Percentiles rank a stretch among this genome's conserved stretches.
These are phyloP conservation scores for Podospora anserina DNA, from an alignment of 495 filamentous ascomycete genomes.

Conservation along the genomic window DNA sequence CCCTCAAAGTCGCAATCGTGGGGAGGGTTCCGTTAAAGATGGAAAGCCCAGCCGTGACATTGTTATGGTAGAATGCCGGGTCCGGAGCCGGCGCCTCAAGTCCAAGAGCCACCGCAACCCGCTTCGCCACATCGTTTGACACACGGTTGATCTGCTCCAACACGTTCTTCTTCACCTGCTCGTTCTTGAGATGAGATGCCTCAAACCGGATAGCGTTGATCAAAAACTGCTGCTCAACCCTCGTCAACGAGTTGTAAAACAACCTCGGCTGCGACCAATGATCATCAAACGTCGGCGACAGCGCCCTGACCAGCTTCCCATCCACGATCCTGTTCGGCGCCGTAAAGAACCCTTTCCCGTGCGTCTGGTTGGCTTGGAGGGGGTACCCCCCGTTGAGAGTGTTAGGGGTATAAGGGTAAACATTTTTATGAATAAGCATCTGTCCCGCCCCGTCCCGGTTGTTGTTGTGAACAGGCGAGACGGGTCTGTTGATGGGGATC, in stretches of 20 bases:
- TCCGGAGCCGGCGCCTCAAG: slow-evolving; percentile 57
- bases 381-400: slow-evolving; percentile 64
- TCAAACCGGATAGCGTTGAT: slow-evolving; percentile 80
- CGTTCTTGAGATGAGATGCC: slow-evolving; percentile 55
- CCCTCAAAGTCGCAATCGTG: slow-evolving; percentile 60
- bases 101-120: slow-evolving; percentile 63
- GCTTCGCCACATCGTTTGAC: slow-evolving; percentile 63
- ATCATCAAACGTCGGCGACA: slow-evolving; percentile 66
- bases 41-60: slow-evolving; percentile 61
- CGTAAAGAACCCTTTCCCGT: slow-evolving; percentile 71
- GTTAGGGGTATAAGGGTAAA: slow-evolving; percentile 59
- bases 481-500: slow-evolving; percentile 69
- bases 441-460: slow-evolving; percentile 63
- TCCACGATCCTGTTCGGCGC: slow-evolving; percentile 53
- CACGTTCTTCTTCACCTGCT: slow-evolving; percentile 58
- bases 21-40: slow-evolving; percentile 57
- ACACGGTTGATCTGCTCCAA: slow-evolving; percentile 69
- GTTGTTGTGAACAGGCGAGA: slow-evolving; percentile 66
- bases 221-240: slow-evolving; percentile 70
- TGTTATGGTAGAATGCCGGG: slow-evolving; percentile 64
- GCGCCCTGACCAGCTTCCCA: slow-evolving; percentile 56
- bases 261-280: slow-evolving; percentile 74
- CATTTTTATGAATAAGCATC: slow-evolving; percentile 54
- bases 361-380: slow-evolving; percentile 65
- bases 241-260: slow-evolving; percentile 71